Conservation (phyloP, 2,329 filamentous ascomycete genomes). For the Cladosporium sp. region DNA sequence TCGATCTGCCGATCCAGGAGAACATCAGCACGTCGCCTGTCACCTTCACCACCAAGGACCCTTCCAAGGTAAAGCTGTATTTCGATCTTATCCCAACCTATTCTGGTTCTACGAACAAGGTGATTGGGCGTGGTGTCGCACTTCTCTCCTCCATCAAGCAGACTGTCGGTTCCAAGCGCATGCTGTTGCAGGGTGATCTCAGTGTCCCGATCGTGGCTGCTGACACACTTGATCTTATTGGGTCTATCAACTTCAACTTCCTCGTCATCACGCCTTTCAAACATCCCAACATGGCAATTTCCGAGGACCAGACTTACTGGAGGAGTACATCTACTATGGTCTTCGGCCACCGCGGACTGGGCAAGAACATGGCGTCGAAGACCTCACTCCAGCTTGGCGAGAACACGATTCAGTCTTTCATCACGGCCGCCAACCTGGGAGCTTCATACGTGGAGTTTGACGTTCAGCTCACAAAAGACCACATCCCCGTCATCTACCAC, state of each 20-base stretch:
- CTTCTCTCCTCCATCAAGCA: conserved; percentile 82
- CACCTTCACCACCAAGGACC: conserved; percentile 76
- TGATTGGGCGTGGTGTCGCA: conserved; percentile 85
- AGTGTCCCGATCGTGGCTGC: conserved; percentile 86
- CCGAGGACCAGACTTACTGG: conserved; percentile 91
- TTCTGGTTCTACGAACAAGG: conserved; percentile 72
- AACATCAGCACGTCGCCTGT: conserved; percentile 93
- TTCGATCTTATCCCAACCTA: conserved; percentile 98
- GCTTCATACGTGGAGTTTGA: conserved; percentile 72
- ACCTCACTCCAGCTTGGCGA: conserved; percentile 91
- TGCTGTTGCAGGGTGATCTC: conserved; percentile 86
- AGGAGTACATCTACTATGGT: conserved; percentile 88
- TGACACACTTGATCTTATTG: conserved; percentile 82
- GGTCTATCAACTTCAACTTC: conserved; percentile 95
- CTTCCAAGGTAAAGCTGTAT: conserved; percentile 76
- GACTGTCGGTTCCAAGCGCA: conserved; percentile 76
- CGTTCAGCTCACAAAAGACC: conserved; percentile 97
- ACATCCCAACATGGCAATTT: conserved; percentile 91
- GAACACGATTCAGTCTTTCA: conserved; percentile 94
- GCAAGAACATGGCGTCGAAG: conserved; percentile 82
- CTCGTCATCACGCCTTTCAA: conserved; percentile 89
- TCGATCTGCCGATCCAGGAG: conserved; percentile 91
- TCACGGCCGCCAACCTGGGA: conserved; percentile 89
- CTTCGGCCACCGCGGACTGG: conserved; percentile 69
- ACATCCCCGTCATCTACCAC: conserved; percentile 97